Evolutionary conservation across 1,284 basidiomycete species (phyloP).

Genomic region (Pseudomicrostroma phylloplanum): DNA sequence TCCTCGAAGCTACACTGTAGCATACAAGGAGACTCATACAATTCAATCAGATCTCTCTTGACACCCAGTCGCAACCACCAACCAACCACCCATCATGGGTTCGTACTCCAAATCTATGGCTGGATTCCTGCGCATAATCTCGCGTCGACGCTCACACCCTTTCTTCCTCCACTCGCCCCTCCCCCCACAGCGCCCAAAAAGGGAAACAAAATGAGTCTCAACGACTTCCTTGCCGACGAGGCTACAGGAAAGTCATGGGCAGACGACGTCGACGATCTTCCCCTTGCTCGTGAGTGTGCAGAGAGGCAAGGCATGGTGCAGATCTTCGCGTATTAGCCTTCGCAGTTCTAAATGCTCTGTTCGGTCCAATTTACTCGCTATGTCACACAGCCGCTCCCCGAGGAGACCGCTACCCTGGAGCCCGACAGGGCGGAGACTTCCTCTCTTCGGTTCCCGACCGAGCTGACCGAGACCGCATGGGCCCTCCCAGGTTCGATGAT

Average conservation of each 20-base stretch:
- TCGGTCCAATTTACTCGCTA: not conserved
- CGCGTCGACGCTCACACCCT: too few relatives aligned
- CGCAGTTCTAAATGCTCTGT: too few relatives aligned
- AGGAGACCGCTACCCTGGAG: not conserved
- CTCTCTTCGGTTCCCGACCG: conserved; percentile 36
- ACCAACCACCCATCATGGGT: too few relatives aligned
- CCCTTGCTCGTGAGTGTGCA: conserved; percentile 30
- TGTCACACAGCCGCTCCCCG: conserved; percentile 10
- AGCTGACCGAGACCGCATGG: conserved; percentile 27
- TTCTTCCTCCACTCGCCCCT: too few relatives aligned
- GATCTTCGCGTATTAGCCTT: not conserved
- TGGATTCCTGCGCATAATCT: too few relatives aligned
- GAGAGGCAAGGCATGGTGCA: not conserved
- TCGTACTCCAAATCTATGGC: too few relatives aligned
- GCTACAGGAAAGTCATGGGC: conserved; percentile 48
- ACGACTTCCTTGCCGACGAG: conserved; percentile 47
- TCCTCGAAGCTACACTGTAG: too few relatives aligned
- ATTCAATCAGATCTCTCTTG: too few relatives aligned
- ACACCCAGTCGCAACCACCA: too few relatives aligned
- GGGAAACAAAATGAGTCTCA: conserved; percentile 40
- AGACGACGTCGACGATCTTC: conserved; percentile 48
- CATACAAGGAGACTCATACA: too few relatives aligned
- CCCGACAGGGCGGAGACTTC: conserved; percentile 29
- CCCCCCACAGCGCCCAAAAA: conserved; percentile 40
- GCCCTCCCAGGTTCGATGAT: conserved; percentile 19